Conservation (phyloP, 495 filamentous ascomycete genomes). For the Podospora bellae-mahoneyi region DNA sequence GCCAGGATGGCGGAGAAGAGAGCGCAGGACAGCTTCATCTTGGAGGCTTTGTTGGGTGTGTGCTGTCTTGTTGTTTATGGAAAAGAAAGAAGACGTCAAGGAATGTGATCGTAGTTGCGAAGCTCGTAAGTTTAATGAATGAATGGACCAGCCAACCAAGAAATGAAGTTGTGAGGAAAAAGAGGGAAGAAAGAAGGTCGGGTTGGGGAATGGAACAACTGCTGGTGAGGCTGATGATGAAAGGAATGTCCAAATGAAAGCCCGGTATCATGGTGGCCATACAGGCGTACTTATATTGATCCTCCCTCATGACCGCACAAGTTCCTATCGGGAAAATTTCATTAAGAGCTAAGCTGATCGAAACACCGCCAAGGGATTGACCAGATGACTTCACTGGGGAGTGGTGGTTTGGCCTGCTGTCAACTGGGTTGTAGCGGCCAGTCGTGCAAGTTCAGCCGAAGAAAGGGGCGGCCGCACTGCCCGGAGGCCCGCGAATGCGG, state of each 20-base stretch:
- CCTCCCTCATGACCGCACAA: neutral
- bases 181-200: slow-evolving; percentile 2
- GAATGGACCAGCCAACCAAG: slow-evolving; percentile 10
- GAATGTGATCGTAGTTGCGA: neutral
- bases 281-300: neutral
- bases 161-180: slow-evolving; percentile 8
- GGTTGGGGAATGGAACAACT: slow-evolving; percentile 1
- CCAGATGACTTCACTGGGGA: neutral
- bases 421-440: neutral
- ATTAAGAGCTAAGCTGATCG: neutral
- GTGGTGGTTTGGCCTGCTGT: neutral
- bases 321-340: neutral
- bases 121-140: slow-evolving; percentile 3
- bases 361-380: slow-evolving; percentile 10
- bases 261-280: neutral
- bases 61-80: neutral
- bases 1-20: slow-evolving; percentile 28
- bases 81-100: slow-evolving; percentile 5
- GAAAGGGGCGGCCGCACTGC: neutral
- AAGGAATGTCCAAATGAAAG: slow-evolving; percentile 1
- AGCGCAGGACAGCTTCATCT: slow-evolving; percentile 27
- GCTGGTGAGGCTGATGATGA: slow-evolving; percentile 1
- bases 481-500: neutral
- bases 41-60: slow-evolving; percentile 6
- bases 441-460: neutral